These are phyloP conservation scores for Lichtheimia ramosa DNA, from an alignment of 371 early-diverging fungal genomes.

Conservation along the genomic window DNA sequence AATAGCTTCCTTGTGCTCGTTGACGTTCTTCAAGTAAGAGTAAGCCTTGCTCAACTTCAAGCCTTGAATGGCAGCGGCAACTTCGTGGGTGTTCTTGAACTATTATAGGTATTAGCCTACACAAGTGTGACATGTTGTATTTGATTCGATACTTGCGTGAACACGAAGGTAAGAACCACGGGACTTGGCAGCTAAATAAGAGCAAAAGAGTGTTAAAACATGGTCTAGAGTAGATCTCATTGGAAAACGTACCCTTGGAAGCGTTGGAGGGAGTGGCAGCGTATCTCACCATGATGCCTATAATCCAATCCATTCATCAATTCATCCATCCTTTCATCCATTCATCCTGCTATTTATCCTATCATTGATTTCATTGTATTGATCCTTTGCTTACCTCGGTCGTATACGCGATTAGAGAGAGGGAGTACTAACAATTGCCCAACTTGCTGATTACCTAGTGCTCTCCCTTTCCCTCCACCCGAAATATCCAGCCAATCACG, in stretches of 20 bases:
- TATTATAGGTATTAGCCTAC: conserved; percentile 11
- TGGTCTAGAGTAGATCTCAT: not conserved
- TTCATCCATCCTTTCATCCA: conserved; percentile 15
- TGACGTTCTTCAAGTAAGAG: conserved; percentile 94
- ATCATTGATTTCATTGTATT: not conserved
- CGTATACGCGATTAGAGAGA: conserved; percentile 1
- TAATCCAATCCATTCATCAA: conserved; percentile 14
- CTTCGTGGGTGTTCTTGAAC: conserved; percentile 98
- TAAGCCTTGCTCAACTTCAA: conserved; percentile 94
- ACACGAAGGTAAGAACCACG: conserved; percentile 33
- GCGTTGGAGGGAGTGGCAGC: conserved; percentile 41
- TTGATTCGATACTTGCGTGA: conserved; percentile 21
- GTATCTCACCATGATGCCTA: conserved; percentile 42
- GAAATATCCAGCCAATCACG: too few relatives aligned
- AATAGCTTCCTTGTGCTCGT: conserved; percentile 96
- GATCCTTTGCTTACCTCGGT: conserved; percentile 1
- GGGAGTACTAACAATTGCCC: not conserved
- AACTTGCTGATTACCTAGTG: too few relatives aligned
- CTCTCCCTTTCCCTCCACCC: too few relatives aligned
- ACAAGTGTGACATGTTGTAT: not conserved
- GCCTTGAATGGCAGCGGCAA: conserved; percentile 94
- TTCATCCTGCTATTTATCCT: not conserved
- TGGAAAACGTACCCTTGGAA: conserved; percentile 26
- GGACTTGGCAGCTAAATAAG: conserved; percentile 24
- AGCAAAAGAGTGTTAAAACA: not conserved